Conservation (phyloP, 2,329 filamentous ascomycete species). For the Trichoderma aggressivum region DNA sequence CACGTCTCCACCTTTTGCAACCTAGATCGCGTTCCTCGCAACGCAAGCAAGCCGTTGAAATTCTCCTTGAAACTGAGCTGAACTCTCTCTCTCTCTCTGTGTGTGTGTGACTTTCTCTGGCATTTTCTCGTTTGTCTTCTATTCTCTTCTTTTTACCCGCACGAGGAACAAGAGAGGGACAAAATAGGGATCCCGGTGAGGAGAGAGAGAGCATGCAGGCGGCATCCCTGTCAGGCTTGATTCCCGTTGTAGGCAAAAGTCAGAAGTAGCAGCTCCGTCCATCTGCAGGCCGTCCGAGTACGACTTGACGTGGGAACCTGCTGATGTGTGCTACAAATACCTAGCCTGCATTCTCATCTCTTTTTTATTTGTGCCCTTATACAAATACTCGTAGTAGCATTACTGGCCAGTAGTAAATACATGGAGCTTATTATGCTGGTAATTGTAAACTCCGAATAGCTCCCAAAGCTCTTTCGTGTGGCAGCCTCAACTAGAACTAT, state of each 20-base stretch:
- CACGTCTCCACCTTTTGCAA: constrained; percentile 19
- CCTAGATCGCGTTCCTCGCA: constrained; percentile 17
- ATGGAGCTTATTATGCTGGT: neutral
- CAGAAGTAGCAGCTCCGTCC: neutral
- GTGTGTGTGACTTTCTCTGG: neutral
- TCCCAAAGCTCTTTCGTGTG: neutral
- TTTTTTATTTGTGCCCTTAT: neutral
- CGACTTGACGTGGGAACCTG: neutral
- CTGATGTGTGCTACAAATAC: neutral
- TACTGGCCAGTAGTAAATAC: neutral
- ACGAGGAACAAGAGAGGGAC: too few species aligned
- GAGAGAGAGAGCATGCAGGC: neutral
- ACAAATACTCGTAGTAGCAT: neutral
- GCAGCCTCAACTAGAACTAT: neutral
- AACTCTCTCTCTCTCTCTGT: neutral
- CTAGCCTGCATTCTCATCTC: neutral
- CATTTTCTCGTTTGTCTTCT: neutral
- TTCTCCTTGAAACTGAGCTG: neutral
- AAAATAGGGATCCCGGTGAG: neutral
- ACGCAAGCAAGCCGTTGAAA: neutral
- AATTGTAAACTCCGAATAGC: neutral
- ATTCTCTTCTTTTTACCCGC: neutral
- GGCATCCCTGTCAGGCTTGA: constrained; percentile 10
- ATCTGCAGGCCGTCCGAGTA: constrained; percentile 1
- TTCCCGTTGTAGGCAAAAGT: constrained; percentile 5